Evolutionary conservation across 2,329 filamentous ascomycete genomes (phyloP).

Genomic region (Xylaria sp.): DNA sequence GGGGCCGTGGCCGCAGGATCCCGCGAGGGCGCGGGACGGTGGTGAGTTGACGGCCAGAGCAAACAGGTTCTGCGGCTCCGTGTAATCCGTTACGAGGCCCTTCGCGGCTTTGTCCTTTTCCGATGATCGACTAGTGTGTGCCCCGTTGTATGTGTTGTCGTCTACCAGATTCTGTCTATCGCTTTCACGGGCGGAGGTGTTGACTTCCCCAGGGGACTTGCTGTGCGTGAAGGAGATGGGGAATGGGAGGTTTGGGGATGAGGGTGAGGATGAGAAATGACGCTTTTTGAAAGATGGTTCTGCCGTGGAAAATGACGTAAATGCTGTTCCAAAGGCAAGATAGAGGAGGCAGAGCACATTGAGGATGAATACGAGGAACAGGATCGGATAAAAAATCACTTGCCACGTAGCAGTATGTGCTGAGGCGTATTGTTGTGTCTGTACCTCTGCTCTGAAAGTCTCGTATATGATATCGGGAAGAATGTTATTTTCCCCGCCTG

Average conservation of each 20-base stretch:
- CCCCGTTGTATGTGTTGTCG: background rate
- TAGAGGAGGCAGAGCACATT: slow-evolving; percentile 71
- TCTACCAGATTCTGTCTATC: slow-evolving; percentile 9
- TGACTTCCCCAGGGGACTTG: background rate
- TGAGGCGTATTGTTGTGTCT: slow-evolving; percentile 72
- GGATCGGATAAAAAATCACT: slow-evolving; percentile 68
- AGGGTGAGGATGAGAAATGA: background rate
- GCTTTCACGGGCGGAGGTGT: background rate
- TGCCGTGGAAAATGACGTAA: background rate
- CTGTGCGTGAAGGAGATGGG: background rate
- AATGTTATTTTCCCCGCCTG: slow-evolving; percentile 44
- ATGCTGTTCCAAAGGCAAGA: slow-evolving; percentile 56
- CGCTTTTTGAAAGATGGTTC: background rate
- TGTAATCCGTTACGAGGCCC: slow-evolving; percentile 75
- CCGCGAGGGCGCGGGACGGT: slow-evolving; percentile 33
- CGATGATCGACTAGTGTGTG: too few relatives aligned
- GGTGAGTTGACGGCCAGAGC: slow-evolving; percentile 68
- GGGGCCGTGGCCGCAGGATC: slow-evolving; percentile 39
- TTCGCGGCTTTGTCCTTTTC: slow-evolving; percentile 12
- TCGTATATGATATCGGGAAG: slow-evolving; percentile 50
- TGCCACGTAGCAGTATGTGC: slow-evolving; percentile 67
- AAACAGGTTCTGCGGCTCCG: slow-evolving; percentile 78
- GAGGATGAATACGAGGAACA: slow-evolving; percentile 68
- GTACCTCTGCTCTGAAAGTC: slow-evolving; percentile 67
- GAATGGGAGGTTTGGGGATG: background rate